phyloP scores from a whole-genome alignment of 257 asterid genomes.

The Fraxinus americana region DNA sequence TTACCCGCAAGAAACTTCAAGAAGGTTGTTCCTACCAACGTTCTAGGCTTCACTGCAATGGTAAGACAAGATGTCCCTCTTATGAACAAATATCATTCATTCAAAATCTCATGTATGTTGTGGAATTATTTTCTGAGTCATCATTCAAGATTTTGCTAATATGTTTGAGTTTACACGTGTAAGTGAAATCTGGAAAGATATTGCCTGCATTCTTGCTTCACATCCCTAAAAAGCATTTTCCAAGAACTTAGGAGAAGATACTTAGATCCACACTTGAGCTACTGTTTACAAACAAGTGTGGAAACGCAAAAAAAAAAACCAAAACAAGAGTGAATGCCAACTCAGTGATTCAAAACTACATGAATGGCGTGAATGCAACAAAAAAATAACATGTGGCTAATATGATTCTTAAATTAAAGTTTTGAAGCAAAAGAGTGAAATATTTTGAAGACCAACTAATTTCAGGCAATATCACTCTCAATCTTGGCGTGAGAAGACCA shows the following conservation, averaged over 20 bases:
- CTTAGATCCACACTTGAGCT: background rate
- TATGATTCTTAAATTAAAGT: too few species aligned
- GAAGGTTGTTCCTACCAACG: constrained; percentile 84
- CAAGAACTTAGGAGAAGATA: constrained; percentile 6
- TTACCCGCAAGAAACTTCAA: constrained; percentile 92
- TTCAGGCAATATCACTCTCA: too few species aligned
- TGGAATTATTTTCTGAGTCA: background rate
- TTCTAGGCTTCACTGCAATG: constrained; percentile 88
- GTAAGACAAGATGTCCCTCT: constrained; percentile 25
- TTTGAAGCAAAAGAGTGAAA: too few species aligned
- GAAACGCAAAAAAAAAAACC: background rate
- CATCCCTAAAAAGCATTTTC: background rate
- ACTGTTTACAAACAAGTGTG: background rate
- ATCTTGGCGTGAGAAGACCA: too few species aligned
- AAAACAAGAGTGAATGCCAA: too few species aligned
- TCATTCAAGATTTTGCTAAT: background rate
- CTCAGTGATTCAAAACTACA: too few species aligned
- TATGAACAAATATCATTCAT: constrained; percentile 13
- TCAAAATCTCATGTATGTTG: background rate
- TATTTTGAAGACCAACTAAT: too few species aligned
- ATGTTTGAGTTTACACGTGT: background rate
- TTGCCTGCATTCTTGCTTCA: constrained; percentile 16
- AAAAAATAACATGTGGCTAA: too few species aligned
- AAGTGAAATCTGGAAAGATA: background rate
- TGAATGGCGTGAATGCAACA: too few species aligned